Conservation (phyloP, 257 asterid genomes). For the Solanum tarijense region DNA sequence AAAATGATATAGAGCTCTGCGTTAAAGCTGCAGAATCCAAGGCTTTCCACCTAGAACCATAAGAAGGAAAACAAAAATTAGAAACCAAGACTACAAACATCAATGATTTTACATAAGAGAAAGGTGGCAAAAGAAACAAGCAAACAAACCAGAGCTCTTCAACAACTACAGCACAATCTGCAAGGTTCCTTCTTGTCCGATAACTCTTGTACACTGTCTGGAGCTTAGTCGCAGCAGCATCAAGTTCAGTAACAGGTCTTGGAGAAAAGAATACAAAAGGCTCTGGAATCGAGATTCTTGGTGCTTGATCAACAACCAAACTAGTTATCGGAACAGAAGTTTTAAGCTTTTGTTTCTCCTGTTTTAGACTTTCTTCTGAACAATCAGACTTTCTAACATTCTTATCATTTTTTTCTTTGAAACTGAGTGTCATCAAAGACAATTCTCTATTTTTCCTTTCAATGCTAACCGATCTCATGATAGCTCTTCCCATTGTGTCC, state of each 20-base stretch:
- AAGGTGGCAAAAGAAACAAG: background rate
- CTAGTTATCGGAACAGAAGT: slow-evolving; percentile 10
- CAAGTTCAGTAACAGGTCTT: slow-evolving; percentile 20
- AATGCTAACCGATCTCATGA: slow-evolving; percentile 40
- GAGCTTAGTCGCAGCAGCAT: slow-evolving; percentile 35
- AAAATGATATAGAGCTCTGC: slow-evolving; percentile 46
- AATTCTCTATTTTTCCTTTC: slow-evolving; percentile 30
- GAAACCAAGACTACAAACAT: background rate
- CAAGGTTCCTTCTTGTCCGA: slow-evolving; percentile 39
- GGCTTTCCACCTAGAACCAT: slow-evolving; percentile 52
- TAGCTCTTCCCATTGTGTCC: slow-evolving; percentile 18
- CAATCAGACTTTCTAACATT: background rate
- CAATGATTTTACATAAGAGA: background rate
- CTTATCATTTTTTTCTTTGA: slow-evolving; percentile 10
- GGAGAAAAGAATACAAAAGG: slow-evolving; percentile 14
- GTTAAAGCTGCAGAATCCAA: slow-evolving; percentile 50
- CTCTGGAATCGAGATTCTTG: background rate
- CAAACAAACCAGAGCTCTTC: slow-evolving; percentile 41
- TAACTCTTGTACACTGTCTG: slow-evolving; percentile 44
- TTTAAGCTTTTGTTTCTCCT: slow-evolving; percentile 13
- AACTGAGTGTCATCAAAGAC: slow-evolving; percentile 19
- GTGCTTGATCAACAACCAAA: slow-evolving; percentile 5
- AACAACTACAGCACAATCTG: slow-evolving; percentile 38
- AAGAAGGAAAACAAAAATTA: background rate
- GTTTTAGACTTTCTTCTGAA: background rate